phyloP scores from a whole-genome alignment of 257 asterid genomes.

The Phtheirospermum japonicum region DNA sequence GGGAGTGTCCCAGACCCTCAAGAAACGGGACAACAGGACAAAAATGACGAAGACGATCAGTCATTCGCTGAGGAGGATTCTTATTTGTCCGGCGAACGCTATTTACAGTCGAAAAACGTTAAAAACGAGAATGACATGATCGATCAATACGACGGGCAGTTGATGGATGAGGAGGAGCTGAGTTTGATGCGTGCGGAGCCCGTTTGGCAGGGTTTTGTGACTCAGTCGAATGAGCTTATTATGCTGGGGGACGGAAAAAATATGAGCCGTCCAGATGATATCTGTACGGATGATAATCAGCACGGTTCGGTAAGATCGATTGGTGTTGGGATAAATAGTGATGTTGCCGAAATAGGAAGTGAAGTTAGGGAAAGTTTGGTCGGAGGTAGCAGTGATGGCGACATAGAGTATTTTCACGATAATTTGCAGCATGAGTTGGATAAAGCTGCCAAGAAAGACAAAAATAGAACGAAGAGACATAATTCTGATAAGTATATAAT shows the following conservation, averaged over 20 bases:
- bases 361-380: constrained; percentile 84
- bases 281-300: constrained; percentile 78
- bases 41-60: constrained; percentile 78
- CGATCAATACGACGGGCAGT: constrained; percentile 74
- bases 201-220: constrained; percentile 90
- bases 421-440: constrained; percentile 40
- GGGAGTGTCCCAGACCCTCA: constrained; percentile 51
- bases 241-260: constrained; percentile 65
- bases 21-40: constrained; percentile 57
- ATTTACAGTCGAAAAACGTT: constrained; percentile 62
- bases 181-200: constrained; percentile 80
- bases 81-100: constrained; percentile 78
- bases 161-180: constrained; percentile 89
- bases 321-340: constrained; percentile 95
- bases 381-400: constrained; percentile 95
- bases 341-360: constrained; percentile 91
- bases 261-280: constrained; percentile 60
- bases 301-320: constrained; percentile 98
- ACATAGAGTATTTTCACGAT: constrained; percentile 68
- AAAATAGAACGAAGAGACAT: constrained; percentile 37
- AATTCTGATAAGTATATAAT: constrained; percentile 48
- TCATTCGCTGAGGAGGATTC: constrained; percentile 91
- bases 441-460: constrained; percentile 48
- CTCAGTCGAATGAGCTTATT: constrained; percentile 70
- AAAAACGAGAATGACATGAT: constrained; percentile 51